These are phyloP conservation scores for Tricholoma furcatifolium DNA, from an alignment of 768 basidiomycete species.

Conservation along the genomic window DNA sequence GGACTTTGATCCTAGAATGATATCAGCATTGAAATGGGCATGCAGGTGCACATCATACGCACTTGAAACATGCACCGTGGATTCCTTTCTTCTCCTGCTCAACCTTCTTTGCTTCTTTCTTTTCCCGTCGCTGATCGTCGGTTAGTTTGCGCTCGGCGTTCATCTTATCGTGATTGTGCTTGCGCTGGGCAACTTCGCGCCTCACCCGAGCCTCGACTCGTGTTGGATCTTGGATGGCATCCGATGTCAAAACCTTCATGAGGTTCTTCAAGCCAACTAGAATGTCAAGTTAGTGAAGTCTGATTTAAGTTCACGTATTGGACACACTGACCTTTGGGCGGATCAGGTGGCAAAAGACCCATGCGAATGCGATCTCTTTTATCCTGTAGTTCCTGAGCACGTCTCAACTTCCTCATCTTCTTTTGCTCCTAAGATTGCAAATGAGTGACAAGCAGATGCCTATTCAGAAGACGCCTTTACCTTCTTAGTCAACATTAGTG, in stretches of 20 bases:
- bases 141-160: constrained; percentile 91
- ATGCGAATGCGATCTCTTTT: constrained; percentile 93
- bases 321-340: constrained; percentile 76
- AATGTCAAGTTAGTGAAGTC: background rate
- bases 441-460: background rate
- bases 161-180: constrained; percentile 89
- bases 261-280: constrained; percentile 90
- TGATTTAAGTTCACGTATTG: background rate
- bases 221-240: constrained; percentile 97
- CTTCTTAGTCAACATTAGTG: constrained; percentile 92
- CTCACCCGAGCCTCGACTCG: constrained; percentile 95
- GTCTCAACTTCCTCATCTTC: constrained; percentile 91
- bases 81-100: constrained; percentile 88
- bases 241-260: constrained; percentile 96
- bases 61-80: constrained; percentile 90
- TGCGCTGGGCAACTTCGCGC: constrained; percentile 88
- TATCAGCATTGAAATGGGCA: background rate
- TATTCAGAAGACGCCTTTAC: constrained; percentile 28
- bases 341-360: constrained; percentile 93
- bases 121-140: constrained; percentile 86
- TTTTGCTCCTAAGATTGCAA: constrained; percentile 70
- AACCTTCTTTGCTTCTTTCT: constrained; percentile 79
- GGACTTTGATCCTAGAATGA: constrained; percentile 67
- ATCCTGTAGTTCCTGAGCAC: constrained; percentile 89
- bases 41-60: constrained; percentile 27